Conservation (phyloP, 306 rosid genomes). For the Rosa rugosa region DNA sequence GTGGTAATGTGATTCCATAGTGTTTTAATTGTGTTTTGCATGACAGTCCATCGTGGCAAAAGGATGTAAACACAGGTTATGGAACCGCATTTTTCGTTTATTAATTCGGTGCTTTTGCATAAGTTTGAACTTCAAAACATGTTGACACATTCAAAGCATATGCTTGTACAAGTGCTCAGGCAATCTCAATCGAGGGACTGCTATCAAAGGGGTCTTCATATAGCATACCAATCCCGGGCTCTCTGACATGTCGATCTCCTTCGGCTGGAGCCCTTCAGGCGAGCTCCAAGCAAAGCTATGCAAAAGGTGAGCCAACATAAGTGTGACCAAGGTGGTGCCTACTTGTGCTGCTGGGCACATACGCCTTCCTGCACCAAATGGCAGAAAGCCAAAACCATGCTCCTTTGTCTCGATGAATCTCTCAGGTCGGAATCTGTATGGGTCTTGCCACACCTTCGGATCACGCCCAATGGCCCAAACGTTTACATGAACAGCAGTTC, state of each 20-base stretch:
- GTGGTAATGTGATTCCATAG: not conserved
- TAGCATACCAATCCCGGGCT: constrained; percentile 72
- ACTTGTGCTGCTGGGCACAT: constrained; percentile 81
- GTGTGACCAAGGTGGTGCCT: constrained; percentile 66
- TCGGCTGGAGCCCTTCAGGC: constrained; percentile 43
- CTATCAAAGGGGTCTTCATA: constrained; percentile 65
- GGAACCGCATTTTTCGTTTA: not conserved
- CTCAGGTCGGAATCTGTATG: constrained; percentile 63
- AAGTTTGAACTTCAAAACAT: not conserved
- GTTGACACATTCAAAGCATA: constrained; percentile 32
- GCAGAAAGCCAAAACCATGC: constrained; percentile 61
- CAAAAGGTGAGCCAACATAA: constrained; percentile 71
- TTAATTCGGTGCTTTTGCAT: not conserved
- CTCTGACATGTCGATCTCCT: constrained; percentile 69
- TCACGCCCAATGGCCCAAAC: constrained; percentile 87
- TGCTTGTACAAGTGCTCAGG: constrained; percentile 63
- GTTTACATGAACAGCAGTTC: constrained; percentile 73
- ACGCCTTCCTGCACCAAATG: constrained; percentile 83
- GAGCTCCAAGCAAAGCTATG: constrained; percentile 72
- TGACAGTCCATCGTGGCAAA: not conserved
- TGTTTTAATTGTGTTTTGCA: not conserved
- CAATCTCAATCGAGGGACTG: constrained; percentile 61
- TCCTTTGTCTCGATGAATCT: constrained; percentile 79
- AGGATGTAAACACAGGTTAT: not conserved
- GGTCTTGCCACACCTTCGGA: constrained; percentile 59